Evolutionary conservation across 2,329 filamentous ascomycete genomes (phyloP).

Genomic region (Stemphylium vesicarium): DNA sequence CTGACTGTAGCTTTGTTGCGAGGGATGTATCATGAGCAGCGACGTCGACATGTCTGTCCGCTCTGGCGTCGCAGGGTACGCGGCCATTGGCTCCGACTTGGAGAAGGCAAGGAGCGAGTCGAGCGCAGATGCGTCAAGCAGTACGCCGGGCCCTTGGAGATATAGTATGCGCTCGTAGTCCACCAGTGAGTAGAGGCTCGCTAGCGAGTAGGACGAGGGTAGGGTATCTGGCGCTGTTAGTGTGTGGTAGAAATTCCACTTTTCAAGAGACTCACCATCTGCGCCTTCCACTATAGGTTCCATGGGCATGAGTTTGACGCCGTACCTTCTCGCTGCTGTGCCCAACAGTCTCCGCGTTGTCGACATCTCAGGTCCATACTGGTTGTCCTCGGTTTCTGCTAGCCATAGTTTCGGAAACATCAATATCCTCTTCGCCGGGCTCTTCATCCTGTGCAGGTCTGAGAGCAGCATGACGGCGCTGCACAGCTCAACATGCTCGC

Average conservation of each 20-base stretch:
- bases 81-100: constrained; percentile 44
- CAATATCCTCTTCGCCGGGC: constrained; percentile 53
- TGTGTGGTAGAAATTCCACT: neutral
- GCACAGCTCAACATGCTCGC: constrained; percentile 55
- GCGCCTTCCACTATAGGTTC: constrained; percentile 46
- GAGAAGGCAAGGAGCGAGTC: constrained; percentile 54
- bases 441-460: constrained; percentile 54
- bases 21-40: constrained; percentile 48
- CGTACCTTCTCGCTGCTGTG: constrained; percentile 55
- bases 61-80: constrained; percentile 41
- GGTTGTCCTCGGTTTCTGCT: constrained; percentile 42
- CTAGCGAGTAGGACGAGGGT: constrained; percentile 52
- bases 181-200: constrained; percentile 53
- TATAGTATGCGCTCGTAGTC: constrained; percentile 55
- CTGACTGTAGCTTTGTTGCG: constrained; percentile 39
- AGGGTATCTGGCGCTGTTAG: constrained; percentile 31
- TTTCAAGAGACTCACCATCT: constrained; percentile 30
- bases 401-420: constrained; percentile 54
- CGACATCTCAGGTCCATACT: constrained; percentile 51
- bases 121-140: constrained; percentile 55
- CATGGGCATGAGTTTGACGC: constrained; percentile 54
- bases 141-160: constrained; percentile 53
- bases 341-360: constrained; percentile 54
- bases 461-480: constrained; percentile 58
- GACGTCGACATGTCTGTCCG: constrained; percentile 44